Evolutionary conservation across 768 basidiomycete species (phyloP).

Genomic region (Leucosporidium yakuticum): DNA sequence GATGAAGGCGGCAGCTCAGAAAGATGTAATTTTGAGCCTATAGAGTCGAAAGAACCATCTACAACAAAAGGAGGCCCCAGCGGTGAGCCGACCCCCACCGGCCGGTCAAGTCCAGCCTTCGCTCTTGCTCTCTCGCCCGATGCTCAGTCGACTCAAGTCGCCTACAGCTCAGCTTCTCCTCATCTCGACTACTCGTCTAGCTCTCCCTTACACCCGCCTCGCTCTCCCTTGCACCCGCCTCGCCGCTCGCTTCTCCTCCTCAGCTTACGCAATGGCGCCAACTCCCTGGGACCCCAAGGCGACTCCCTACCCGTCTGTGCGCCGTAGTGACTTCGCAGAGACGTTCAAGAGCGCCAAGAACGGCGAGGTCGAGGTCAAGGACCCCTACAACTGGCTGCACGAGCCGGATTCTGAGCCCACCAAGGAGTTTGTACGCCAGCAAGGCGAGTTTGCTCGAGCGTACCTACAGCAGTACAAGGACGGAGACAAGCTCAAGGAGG

Average conservation of each 20-base stretch:
- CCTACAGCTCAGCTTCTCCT: too few species aligned
- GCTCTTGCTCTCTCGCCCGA: too few species aligned
- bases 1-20: too few species aligned
- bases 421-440: constrained; percentile 45
- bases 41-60: too few species aligned
- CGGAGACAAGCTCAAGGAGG: constrained; percentile 54
- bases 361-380: constrained; percentile 59
- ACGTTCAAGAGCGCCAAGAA: constrained; percentile 62
- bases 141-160: too few species aligned
- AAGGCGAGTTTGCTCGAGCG: constrained; percentile 35
- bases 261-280: constrained; percentile 38
- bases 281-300: constrained; percentile 45
- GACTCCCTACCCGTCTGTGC: constrained; percentile 59
- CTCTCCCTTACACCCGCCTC: too few species aligned
- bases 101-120: too few species aligned
- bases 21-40: too few species aligned
- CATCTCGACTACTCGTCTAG: too few species aligned
- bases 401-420: constrained; percentile 55
- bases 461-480: constrained; percentile 63
- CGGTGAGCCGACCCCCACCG: too few species aligned
- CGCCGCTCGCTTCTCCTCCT: constrained; percentile 8
- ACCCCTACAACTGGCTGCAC: constrained; percentile 67
- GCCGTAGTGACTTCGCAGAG: constrained; percentile 51
- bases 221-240: too few species aligned
- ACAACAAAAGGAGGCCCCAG: too few species aligned